Evolutionary conservation across 2,329 filamentous ascomycete species (phyloP).

Genomic region (Aspergillus proliferans): DNA sequence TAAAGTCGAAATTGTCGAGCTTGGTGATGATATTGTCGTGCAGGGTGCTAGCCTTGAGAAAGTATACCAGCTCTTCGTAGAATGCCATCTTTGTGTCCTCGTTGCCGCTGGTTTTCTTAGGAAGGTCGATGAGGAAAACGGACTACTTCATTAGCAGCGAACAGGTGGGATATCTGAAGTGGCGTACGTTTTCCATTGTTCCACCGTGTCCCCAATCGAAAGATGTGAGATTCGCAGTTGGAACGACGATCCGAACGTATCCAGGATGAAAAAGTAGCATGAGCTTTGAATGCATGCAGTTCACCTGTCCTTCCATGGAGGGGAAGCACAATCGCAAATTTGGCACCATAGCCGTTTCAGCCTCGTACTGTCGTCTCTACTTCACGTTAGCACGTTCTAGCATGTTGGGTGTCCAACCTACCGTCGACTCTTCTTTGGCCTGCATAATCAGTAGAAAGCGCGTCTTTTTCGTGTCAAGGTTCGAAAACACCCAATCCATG

Average conservation of each 20-base stretch:
- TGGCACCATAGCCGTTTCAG: constrained; percentile 38
- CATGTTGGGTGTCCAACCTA: constrained; percentile 18
- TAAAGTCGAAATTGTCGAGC: constrained; percentile 74
- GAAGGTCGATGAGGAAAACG: constrained; percentile 88
- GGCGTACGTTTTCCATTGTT: constrained; percentile 71
- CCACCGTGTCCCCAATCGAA: constrained; percentile 85
- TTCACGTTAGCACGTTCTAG: not conserved
- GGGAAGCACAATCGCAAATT: constrained; percentile 71
- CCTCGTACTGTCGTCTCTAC: constrained; percentile 33
- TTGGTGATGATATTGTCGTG: constrained; percentile 60
- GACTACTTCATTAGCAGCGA: constrained; percentile 44
- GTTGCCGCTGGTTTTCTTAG: constrained; percentile 37
- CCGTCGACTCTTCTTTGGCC: constrained; percentile 45
- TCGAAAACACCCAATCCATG: constrained; percentile 68
- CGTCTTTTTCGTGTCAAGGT: constrained; percentile 57
- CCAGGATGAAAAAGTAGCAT: constrained; percentile 74
- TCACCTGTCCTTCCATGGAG: constrained; percentile 62
- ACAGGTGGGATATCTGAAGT: not conserved
- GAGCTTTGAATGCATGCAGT: constrained; percentile 89
- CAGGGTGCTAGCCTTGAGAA: constrained; percentile 61
- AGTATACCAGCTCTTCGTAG: constrained; percentile 63
- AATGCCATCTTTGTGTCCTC: constrained; percentile 48
- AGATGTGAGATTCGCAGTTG: constrained; percentile 76
- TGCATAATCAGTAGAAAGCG: constrained; percentile 61
- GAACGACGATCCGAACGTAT: constrained; percentile 73